Base-by-base conservation (phyloP, 106 monocot species). In the Apostasia ramifera region DNA sequence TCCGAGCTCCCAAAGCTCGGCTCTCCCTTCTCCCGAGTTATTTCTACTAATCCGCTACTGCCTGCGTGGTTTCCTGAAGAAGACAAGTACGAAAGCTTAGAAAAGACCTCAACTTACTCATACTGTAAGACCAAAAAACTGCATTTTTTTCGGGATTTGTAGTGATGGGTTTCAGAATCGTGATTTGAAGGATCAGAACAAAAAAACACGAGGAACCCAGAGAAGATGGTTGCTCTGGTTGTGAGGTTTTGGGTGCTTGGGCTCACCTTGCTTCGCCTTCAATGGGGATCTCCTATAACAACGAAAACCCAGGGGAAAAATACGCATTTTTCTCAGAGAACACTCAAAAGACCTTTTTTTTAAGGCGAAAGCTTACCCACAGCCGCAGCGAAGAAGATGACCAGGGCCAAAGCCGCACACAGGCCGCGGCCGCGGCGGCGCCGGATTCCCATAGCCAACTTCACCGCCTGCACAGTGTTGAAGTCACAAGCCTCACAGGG, bases 311-410 rank as follows among this genome's bases (percentile, higher is more conserved):
- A 9, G 1, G 38, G 2, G 45, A 13, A 63, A 62, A 62, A n/a
- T 1, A 44, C 0, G 44, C 62, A n/a, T 63, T 63, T 63, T 44
- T 44, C 9, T 45, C 62, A 12, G 1, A 13, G 62, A 44, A n/a
- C 10, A 56, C 13, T 9, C 0, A 14, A 8, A 15, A 65, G 48
- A 65, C 26, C 26, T 26, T 26, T 26, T 26, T 26, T 26, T 26
- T 26, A 26, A 26, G 26, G 26, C 26, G 37, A 5, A 15, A n/a
- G 26, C 7, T 65, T 65, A 49, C 65, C 37, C 48, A 8, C n/a
- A 48, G 65, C 65, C 43, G 64, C 13, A 6, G 48, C 47, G 7
- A 63, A 47, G 63, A 65, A 49, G 65, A 65, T 47, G 47, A 65
- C 7, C 26, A 65, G 15, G 10, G 26, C 65, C 26, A 65, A 48